phyloP scores from a whole-genome alignment of 495 filamentous ascomycete species.

The Lasiosphaeria miniovina region DNA sequence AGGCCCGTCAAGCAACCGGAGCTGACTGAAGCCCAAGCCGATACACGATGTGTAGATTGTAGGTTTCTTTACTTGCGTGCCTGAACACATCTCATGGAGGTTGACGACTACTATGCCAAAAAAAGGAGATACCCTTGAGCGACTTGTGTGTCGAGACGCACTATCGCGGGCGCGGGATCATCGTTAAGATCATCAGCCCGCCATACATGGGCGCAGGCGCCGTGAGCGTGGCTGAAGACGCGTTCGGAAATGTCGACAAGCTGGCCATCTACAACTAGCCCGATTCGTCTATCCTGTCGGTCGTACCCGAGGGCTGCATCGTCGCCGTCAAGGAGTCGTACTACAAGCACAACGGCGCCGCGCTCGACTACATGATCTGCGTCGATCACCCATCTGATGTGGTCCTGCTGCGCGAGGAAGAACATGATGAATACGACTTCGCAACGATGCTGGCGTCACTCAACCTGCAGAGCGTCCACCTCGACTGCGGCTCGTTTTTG shows the following conservation, averaged over 20 bases:
- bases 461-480: constrained; percentile 23
- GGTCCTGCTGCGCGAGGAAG: constrained; percentile 21
- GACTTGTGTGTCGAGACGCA: constrained; percentile 48
- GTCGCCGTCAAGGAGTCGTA: constrained; percentile 54
- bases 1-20: constrained; percentile 35
- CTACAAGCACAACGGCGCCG: constrained; percentile 37
- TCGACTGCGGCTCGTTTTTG: constrained; percentile 48
- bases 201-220: constrained; percentile 41
- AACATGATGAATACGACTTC: constrained; percentile 40
- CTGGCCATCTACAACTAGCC: constrained; percentile 46
- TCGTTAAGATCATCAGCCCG: constrained; percentile 42
- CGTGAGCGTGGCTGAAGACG: constrained; percentile 51
- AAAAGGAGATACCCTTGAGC: constrained; percentile 30
- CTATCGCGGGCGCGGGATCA: constrained; percentile 45
- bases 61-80: not conserved
- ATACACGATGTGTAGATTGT: constrained; percentile 35
- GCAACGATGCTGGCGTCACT: constrained; percentile 33
- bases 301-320: constrained; percentile 31
- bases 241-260: constrained; percentile 41
- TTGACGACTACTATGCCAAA: constrained; percentile 8
- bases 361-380: constrained; percentile 44
- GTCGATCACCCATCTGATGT: constrained; percentile 55
- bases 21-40: constrained; percentile 28
- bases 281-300: constrained; percentile 36
- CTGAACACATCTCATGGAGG: not conserved